These are phyloP conservation scores for Boletus semigastroideus DNA, from an alignment of 1,284 basidiomycete species.

Conservation along the genomic window DNA sequence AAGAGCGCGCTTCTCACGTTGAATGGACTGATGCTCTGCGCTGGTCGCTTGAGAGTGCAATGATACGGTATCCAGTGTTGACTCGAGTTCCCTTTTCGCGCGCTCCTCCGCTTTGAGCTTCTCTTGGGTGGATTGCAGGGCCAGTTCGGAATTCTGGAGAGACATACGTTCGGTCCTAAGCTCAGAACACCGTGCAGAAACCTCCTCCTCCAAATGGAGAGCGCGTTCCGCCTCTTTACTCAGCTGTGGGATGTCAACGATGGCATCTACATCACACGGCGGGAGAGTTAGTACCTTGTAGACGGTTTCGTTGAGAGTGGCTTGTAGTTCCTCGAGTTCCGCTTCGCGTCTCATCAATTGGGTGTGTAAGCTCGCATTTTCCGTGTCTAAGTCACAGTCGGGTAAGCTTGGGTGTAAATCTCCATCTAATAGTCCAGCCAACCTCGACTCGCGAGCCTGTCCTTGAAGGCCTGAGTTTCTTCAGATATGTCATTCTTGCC, in stretches of 20 bases:
- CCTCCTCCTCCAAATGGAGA: slow-evolving; percentile 52
- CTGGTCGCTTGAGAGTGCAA: slow-evolving; percentile 49
- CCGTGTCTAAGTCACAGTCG: slow-evolving; percentile 42
- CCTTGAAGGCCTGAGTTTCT: slow-evolving; percentile 56
- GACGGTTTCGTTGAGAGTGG: slow-evolving; percentile 54
- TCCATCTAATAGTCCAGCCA: slow-evolving; percentile 5
- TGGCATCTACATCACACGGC: slow-evolving; percentile 5
- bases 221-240: slow-evolving; percentile 56
- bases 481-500: slow-evolving; percentile 62
- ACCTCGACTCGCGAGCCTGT: slow-evolving; percentile 66
- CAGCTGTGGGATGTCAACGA: slow-evolving; percentile 42
- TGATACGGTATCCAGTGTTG: slow-evolving; percentile 56
- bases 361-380: slow-evolving; percentile 56
- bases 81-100: slow-evolving; percentile 54
- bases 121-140: slow-evolving; percentile 48
- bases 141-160: slow-evolving; percentile 52
- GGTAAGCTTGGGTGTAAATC: slow-evolving; percentile 10
- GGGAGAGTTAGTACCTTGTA: slow-evolving; percentile 49
- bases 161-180: slow-evolving; percentile 55
- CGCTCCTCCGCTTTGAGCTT: slow-evolving; percentile 52
- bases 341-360: slow-evolving; percentile 54
- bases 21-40: slow-evolving; percentile 45
- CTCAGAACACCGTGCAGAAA: slow-evolving; percentile 49
- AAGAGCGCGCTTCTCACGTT: slow-evolving; percentile 54
- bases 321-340: slow-evolving; percentile 54